phyloP scores from a whole-genome alignment of 2,329 filamentous ascomycete genomes.

The Arthrobotrys megalospora region DNA sequence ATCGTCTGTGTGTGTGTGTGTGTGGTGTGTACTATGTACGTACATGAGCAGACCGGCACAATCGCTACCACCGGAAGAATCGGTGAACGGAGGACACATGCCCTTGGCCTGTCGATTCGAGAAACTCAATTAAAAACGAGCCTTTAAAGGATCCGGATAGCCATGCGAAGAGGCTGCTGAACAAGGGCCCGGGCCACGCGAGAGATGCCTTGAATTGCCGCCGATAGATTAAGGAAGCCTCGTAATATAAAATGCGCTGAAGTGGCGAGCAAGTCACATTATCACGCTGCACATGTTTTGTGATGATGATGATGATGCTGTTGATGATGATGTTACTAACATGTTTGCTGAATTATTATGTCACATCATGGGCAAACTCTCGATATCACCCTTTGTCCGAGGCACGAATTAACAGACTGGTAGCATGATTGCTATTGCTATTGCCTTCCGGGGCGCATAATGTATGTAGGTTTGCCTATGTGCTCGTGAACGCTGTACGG shows the following conservation, averaged over 20 bases:
- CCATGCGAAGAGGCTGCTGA: constrained; percentile 7
- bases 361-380: constrained; percentile 7
- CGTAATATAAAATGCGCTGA: constrained; percentile 17
- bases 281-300: constrained; percentile 26
- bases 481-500: constrained; percentile 1
- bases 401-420: constrained; percentile 1
- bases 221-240: background rate
- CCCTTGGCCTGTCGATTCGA: constrained; percentile 12
- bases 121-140: constrained; percentile 14
- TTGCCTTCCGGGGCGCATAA: constrained; percentile 11
- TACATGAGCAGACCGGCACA: constrained; percentile 32
- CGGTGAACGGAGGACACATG: constrained; percentile 15
- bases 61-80: constrained; percentile 49
- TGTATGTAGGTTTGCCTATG: background rate
- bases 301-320: background rate
- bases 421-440: constrained; percentile 2
- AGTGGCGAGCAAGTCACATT: constrained; percentile 31
- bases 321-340: constrained; percentile 8
- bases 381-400: constrained; percentile 10
- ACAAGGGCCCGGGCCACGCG: constrained; percentile 17
- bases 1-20: background rate
- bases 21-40: background rate
- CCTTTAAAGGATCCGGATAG: constrained; percentile 13
- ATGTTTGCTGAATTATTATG: constrained; percentile 20
- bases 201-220: constrained; percentile 15